Evolutionary conservation across 2,329 filamentous ascomycete genomes (phyloP), one percentile per base, ranked within the genome.

Genomic region (Colletotrichum sidae): DNA sequence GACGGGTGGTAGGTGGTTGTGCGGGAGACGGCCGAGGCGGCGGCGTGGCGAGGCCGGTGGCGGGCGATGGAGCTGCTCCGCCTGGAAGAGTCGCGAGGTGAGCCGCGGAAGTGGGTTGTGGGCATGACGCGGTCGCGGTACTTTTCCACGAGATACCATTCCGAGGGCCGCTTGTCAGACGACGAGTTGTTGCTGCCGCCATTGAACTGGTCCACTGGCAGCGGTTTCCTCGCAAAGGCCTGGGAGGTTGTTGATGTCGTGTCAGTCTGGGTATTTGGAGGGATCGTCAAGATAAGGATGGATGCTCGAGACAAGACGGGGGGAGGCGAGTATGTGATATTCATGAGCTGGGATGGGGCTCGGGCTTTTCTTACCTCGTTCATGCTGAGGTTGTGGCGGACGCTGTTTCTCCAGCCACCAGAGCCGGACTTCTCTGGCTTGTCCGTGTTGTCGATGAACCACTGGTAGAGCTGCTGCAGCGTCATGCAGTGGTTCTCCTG

Each of bases 311-410:
- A 37, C 50, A 60, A 15, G 49, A 33, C 41, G 17, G 17, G 13
- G 49, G 13, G 42, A 39, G n/a, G 56, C 56, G 51, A 34, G 7
- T 17, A 33, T 3, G 17, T 17, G 17, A 17, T 17, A 17, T 17
- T 17, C 2, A 17, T 47, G 15, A 37, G 15, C 47, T 35, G 44
- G 44, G 15, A 10, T 25, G 15, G 39, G 39, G 6, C 5, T 42
- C 39, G 13, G 39, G 25, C 25, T 42, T 42, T 42, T 42, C 80
- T 79, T 87, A 97, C 95, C 67, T 86, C 85, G 72, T 98, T 98
- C 94, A 98, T 97, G 52, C 93, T 97, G 8, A 98, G 82, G 71
- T 98, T 98, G 77, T 98, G 95, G 2, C 95, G 88, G 69, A 98
- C 96, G 75, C 93, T 97, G 77, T 97, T 98, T 79, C 95, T 92